These are phyloP conservation scores for Tetraselmis chui DNA, from an alignment of 139 green algal genomes.

Conservation along the genomic window DNA sequence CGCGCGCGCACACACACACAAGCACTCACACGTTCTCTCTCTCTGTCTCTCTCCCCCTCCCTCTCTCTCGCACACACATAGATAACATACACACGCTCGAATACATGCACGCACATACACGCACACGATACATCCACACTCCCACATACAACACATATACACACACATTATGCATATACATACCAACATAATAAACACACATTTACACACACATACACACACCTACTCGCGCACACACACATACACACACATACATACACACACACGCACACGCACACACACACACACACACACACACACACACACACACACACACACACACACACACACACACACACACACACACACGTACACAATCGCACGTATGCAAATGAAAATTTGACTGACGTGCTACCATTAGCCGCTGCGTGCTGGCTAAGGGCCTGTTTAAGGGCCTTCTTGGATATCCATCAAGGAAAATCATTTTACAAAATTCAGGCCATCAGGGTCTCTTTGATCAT, in stretches of 20 bases:
- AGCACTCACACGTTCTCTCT: no score
- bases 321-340: not conserved
- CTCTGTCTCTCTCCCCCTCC: no score
- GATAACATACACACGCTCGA: no score
- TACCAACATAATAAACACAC: no score
- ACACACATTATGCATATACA: no score
- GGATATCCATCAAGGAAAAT: not conserved
- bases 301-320: constrained; percentile 2
- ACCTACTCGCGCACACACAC: no score
- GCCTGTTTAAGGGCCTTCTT: constrained; percentile 6
- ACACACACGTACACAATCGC: not conserved
- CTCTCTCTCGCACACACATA: not conserved
- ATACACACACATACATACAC: constrained; percentile 1
- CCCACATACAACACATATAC: no score
- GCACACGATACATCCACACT: no score
- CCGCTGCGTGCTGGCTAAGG: constrained; percentile 33
- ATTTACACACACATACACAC: no score
- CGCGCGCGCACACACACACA: no score
- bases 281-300: constrained; percentile 2
- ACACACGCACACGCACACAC: constrained; percentile 2
- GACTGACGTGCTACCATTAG: constrained; percentile 17
- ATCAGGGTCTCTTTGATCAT: constrained; percentile 1
- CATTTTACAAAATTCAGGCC: not conserved
- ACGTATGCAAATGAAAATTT: not conserved
- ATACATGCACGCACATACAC: no score